phyloP scores from a whole-genome alignment of 1,284 basidiomycete species.

The Naganishia cerealis region DNA sequence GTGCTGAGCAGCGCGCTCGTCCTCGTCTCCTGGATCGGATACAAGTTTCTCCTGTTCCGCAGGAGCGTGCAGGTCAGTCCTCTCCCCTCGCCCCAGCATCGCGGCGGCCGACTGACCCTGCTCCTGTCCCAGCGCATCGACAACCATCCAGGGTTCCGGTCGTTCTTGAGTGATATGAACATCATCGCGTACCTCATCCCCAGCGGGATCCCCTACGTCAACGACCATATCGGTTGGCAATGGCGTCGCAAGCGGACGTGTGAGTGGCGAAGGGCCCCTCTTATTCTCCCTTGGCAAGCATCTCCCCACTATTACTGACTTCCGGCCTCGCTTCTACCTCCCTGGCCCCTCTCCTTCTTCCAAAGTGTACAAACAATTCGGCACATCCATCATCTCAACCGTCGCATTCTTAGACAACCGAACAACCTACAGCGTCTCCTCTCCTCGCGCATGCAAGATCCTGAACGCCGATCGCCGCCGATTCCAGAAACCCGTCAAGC shows the following conservation, averaged over 20 bases:
- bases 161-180: slow-evolving; percentile 26
- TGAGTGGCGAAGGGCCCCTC: background rate
- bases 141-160: slow-evolving; percentile 29
- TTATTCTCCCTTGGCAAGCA: background rate
- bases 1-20: slow-evolving; percentile 10
- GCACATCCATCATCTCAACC: slow-evolving; percentile 30
- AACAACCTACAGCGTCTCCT: slow-evolving; percentile 24
- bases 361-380: slow-evolving; percentile 16
- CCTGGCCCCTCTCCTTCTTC: too few relatives aligned
- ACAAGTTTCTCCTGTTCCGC: slow-evolving; percentile 19
- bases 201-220: slow-evolving; percentile 23
- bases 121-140: slow-evolving; percentile 1
- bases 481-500: slow-evolving; percentile 35
- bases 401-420: slow-evolving; percentile 25
- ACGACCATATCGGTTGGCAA: slow-evolving; percentile 23
- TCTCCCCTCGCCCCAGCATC: background rate
- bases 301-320: background rate
- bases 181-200: slow-evolving; percentile 30
- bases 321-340: background rate
- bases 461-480: slow-evolving; percentile 31
- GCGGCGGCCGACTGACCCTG: background rate
- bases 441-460: slow-evolving; percentile 28
- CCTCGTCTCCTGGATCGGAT: slow-evolving; percentile 25
- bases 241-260: slow-evolving; percentile 26
- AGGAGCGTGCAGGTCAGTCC: slow-evolving; percentile 2